Evolutionary conservation across 2,329 filamentous ascomycete species (phyloP).

Genomic region (Cercospora zeina): DNA sequence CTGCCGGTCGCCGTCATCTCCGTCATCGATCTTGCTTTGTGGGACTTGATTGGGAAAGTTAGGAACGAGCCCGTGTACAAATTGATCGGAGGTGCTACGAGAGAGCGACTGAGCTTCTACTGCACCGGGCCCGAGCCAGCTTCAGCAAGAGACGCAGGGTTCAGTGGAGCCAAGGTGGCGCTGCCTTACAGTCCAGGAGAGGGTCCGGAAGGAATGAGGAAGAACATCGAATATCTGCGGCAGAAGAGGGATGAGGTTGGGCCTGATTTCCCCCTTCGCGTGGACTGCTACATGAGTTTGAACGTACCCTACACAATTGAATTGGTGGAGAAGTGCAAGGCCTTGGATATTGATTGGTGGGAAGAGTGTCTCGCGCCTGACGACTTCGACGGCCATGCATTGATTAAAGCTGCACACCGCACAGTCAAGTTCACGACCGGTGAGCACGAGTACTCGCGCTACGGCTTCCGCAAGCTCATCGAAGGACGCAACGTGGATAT

Average conservation of each 20-base stretch:
- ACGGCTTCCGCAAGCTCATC: constrained; percentile 91
- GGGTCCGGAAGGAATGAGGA: constrained; percentile 74
- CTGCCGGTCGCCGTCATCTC: constrained; percentile 88
- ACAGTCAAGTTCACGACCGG: constrained; percentile 92
- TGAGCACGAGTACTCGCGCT: constrained; percentile 92
- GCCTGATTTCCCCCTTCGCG: constrained; percentile 87
- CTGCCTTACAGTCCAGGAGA: constrained; percentile 88
- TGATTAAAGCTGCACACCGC: constrained; percentile 88
- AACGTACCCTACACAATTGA: constrained; percentile 93
- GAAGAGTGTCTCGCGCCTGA: constrained; percentile 91
- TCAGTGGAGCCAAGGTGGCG: constrained; percentile 87
- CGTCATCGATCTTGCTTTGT: constrained; percentile 87
- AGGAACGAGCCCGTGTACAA: constrained; percentile 92
- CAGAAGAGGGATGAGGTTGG: constrained; percentile 82
- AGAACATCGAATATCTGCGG: constrained; percentile 86
- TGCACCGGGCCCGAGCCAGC: constrained; percentile 86
- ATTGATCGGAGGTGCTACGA: constrained; percentile 86
- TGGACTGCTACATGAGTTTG: constrained; percentile 96
- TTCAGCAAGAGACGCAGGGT: constrained; percentile 80
- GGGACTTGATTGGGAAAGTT: constrained; percentile 90
- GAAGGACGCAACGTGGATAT: constrained; percentile 91
- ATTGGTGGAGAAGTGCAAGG: constrained; percentile 77
- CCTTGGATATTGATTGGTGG: constrained; percentile 94
- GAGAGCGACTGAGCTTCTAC: constrained; percentile 83
- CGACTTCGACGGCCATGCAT: constrained; percentile 85